Percentiles rank a stretch among this genome's conserved stretches.
Conservation (phyloP, 768 basidiomycete genomes). For the Boletus coccyginus region DNA sequence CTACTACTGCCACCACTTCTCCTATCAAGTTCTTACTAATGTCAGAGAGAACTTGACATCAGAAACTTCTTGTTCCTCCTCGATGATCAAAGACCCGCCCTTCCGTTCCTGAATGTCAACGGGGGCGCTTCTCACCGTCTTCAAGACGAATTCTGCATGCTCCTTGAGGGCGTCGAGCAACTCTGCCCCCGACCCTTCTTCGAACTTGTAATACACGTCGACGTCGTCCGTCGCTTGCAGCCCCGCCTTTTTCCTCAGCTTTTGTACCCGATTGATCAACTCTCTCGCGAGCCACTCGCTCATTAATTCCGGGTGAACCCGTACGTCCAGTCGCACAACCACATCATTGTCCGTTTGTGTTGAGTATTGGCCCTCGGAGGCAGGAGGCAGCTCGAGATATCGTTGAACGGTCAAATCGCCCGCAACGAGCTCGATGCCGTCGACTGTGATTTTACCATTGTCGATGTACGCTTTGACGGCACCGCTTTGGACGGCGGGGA, state of each 20-base stretch:
- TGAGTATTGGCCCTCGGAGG: conserved; percentile 60
- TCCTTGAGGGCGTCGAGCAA: conserved; percentile 61
- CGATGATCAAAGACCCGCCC: conserved; percentile 55
- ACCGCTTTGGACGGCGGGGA: conserved; percentile 79
- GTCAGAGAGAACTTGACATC: conserved; percentile 75
- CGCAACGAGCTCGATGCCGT: conserved; percentile 82
- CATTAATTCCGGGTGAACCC: conserved; percentile 81
- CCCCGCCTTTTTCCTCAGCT: conserved; percentile 92
- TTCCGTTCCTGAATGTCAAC: conserved; percentile 52
- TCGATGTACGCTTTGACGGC: conserved; percentile 73
- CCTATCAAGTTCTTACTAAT: conserved; percentile 44
- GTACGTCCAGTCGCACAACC: conserved; percentile 88
- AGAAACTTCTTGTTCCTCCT: conserved; percentile 86
- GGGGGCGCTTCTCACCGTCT: conserved; percentile 74
- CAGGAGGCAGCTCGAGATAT: conserved; percentile 76
- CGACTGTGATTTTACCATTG: conserved; percentile 77
- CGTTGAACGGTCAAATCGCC: conserved; percentile 94
- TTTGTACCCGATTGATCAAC: conserved; percentile 90
- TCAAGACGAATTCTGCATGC: conserved; percentile 66
- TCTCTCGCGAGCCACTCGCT: conserved; percentile 88
- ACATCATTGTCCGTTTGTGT: conserved; percentile 94
- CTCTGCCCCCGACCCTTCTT: conserved; percentile 62
- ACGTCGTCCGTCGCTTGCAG: conserved; percentile 95
- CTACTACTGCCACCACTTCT: neutral
- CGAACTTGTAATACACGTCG: conserved; percentile 80